Base-by-base conservation (phyloP, 192 early-diverging fungal genomes). In the Allomyces arbusculus region DNA sequence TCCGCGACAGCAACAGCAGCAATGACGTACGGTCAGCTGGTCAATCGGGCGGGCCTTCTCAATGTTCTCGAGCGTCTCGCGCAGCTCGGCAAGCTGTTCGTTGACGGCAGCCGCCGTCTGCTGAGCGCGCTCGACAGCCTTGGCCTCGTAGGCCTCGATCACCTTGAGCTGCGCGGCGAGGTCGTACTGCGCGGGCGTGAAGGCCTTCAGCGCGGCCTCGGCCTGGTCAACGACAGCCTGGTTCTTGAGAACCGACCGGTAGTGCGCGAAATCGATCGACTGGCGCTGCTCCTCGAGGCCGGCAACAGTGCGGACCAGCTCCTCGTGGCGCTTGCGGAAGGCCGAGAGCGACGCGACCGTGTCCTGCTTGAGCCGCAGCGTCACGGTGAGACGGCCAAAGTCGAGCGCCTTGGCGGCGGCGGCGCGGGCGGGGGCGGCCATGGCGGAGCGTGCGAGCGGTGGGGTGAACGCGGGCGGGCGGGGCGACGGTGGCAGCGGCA, bases 311-410 rank as follows among this genome's bases (percentile, higher is more conserved):
- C 92, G 88, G 69, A 82, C 82, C 62, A 93, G 87, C 76, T 94
- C 93, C 24, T 87, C 86, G 75, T 94, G 92, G 73, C 92, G 87
- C 73, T 94, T 89, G 71, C 94, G 92, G 89, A 98, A 98, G 20
- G 89, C 84, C 68, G 76, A 76, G 63, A 98, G 73, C 26, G 89
- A 78, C 64, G 83, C 86, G 66, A 88, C 84, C 55, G 94, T 96
- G 73, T 98, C 95, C 64, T 88, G 85, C 73, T 86, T 85, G 74
- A 88, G 80, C 7, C 79, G 76, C 40, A 94, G 78, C 69, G 87
- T 88, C 23, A 84, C 82, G 71, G 80, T 82, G 71, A 98, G 74
- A 70, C 87, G 87, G 67, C 86, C 74, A 89, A 90, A 98, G 84
- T 96, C 90, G 72, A 98, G 83, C 23, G 71, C 66, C 66, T 82